Evolutionary conservation across 176 grass and related monocot species (phyloP), one percentile per base, ranked within the genome.

Genomic region (Zoysia pacifica): DNA sequence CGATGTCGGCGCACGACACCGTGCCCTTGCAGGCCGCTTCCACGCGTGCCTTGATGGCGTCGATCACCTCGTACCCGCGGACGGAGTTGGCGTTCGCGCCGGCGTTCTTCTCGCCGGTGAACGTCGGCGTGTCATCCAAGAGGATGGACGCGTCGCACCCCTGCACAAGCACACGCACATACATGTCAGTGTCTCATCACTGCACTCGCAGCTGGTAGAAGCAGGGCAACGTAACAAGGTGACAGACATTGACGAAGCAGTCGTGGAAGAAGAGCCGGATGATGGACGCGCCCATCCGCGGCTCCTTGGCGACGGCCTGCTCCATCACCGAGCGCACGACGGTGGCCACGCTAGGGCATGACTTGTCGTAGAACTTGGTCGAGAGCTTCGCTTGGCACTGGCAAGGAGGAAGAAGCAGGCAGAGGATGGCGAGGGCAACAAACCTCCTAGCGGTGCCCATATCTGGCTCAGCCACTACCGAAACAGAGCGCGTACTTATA

Each of bases 191-290:
- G 20, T 4, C 16, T 44, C 53, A 20, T 44, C 72, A 43, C 38
- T 2, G 62, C 48, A 76, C 66, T 6, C 4, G 11, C 11, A 69
- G 4, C 7, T 9, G 9, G 12, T 37, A 15, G 47, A 63, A 78
- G 46, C 13, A 19, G 20, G 18, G 41, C 9, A 50, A 35, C 16
- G 35, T 5, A 9, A 54, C 14, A 4, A 59, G 1, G 39, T 7
- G 75, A 67, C 89, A 48, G 39, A 96, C 90, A 75, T 92, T 89
- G 76, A 90, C 87, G 75, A 96, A 97, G 64, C 86, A 97, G 65
- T 97, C 87, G 44, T 97, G 90, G 86, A 97, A 97, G 83, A 87
- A 91, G 80, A 97, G 93, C 2, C 93, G 88, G 9, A 97, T 76
- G 51, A 91, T 81, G 64, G 88, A 97, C 0, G 93, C 93, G 40